Evolutionary conservation across 805 yeast genomes (phyloP), one percentile per base, ranked within the genome.

Genomic region (Sungouiozyma intestinalis): DNA sequence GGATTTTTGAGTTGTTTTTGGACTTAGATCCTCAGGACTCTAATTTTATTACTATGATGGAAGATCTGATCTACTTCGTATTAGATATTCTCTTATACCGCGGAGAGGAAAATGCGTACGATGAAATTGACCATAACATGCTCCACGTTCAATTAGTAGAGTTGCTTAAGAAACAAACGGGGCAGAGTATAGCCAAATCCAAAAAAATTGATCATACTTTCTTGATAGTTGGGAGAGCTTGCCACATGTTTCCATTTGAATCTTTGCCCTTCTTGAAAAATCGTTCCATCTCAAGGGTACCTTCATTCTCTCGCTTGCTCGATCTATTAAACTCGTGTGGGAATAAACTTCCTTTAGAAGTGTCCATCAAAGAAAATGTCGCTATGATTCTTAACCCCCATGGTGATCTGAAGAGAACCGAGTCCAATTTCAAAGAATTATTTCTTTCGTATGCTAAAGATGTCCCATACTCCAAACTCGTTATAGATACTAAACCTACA

Each of bases 241-340:
- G 94, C 48, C 73, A 74, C n/a, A 56, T 60, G 16, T 67, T 92
- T 27, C 98, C 98, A 0, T 92, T 97, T 97, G 99, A 92, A 54
- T 79, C 86, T 1, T 55, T 88, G 27, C 71, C 77, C 0, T 69
- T 71, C 36, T 57, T 88, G 42, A 60, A 74, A 40, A 54, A 56
- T 0, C 64, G 62, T 38, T 77, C 94, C 0, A 72, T 83, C 0
- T 74, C 94, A 0, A 66, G 97, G 48, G 72, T 87, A 60, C 94
- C 96, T 0, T 81, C 94, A 0, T 43, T 78, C 13, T 53, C 59
- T 1, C 51, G 70, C 36, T 59, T 85, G 14, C 36, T 60, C 1
- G 62, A 69, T 2, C 44, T 71, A 39, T 31, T 66, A 72, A 42
- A 47, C 27, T 33, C 47, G 13, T 38, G 39, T 11, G 46, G 45